Evolutionary conservation across 1,284 basidiomycete genomes (phyloP), one percentile per base, ranked within the genome.

Genomic region (Malassezia yamatoensis): DNA sequence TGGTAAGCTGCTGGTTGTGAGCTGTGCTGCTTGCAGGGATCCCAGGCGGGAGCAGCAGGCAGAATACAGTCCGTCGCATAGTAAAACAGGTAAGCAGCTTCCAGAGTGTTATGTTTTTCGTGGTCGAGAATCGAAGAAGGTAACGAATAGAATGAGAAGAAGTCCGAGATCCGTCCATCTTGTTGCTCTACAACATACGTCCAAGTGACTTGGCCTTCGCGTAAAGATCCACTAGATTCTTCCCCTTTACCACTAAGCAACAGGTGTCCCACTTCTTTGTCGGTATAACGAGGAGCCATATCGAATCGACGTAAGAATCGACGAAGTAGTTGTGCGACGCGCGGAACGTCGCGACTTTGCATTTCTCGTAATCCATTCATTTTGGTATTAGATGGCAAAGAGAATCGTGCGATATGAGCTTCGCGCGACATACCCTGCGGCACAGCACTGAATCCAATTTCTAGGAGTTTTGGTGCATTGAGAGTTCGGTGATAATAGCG

Each of bases 91-190:
- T 94, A 94, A 7, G 88, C 90, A 0, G 87, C 90, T 63, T 93
- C 83, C 39, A 94, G 80, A 18, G 82, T 72, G 33, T 81, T 58
- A 49, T 74, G 67, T 79, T 73, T 86, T 81, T 64, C 57, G 51
- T 66, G 58, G 38, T 51, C 79, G 64, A 93, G 86, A 54, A 93
- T 83, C 2, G 87, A 87, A 5, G 91, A 96, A 0, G 94, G 93
- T 18, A 99, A 82, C 8, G 87, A 88, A 77, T 96, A 98, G 79
- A 96, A 96, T 7, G 93, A 93, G 76, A 96, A 85, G 70, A 93
- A 85, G 77, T 98, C 94, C 2, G 91, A 96, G 67, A 99, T 87
- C 54, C 82, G 56, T 86, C 83, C 5, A 86, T 86, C 51, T 89
- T 34, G 90, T 20, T 32, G 21, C 81, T 96, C 91, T 37, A 96